These are phyloP conservation scores for Fibroporia radiculosa DNA, from an alignment of 768 basidiomycete genomes.

Conservation along the genomic window DNA sequence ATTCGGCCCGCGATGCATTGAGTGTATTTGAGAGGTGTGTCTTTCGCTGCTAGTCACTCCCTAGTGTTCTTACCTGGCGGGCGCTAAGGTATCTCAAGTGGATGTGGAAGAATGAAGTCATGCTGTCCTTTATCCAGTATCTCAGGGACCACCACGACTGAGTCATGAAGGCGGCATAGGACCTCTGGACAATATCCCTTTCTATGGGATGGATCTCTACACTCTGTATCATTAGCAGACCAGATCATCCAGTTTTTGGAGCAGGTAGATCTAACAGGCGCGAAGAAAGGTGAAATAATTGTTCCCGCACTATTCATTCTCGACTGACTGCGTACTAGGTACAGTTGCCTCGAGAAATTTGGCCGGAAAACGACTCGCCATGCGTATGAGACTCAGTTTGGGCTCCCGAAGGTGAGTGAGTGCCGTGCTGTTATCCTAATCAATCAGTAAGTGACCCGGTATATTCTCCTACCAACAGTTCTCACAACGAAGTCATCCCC, in stretches of 20 bases:
- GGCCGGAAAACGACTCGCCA: slow-evolving; percentile 18
- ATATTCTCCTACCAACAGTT: slow-evolving; percentile 7
- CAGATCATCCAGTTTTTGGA: slow-evolving; percentile 22
- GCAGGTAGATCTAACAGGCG: slow-evolving; percentile 20
- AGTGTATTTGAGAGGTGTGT: slow-evolving; percentile 16
- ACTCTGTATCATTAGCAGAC: slow-evolving; percentile 19
- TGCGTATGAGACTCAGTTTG: slow-evolving; percentile 18
- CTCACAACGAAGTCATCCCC: slow-evolving; percentile 20
- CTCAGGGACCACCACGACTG: slow-evolving; percentile 16
- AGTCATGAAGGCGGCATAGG: slow-evolving; percentile 8
- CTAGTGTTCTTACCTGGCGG: neutral
- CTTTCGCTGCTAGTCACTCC: neutral
- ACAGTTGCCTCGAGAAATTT: slow-evolving; percentile 21
- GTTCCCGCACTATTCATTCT: neutral
- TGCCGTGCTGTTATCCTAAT: neutral
- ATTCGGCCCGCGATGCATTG: slow-evolving; percentile 11
- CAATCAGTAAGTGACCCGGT: neutral
- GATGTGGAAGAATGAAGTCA: slow-evolving; percentile 26
- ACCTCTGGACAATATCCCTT: slow-evolving; percentile 15
- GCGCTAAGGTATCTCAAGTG: slow-evolving; percentile 20
- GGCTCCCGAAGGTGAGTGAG: slow-evolving; percentile 13
- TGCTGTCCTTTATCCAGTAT: slow-evolving; percentile 19
- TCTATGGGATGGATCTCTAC: slow-evolving; percentile 24
- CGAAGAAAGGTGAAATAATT: slow-evolving; percentile 14
- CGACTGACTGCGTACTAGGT: slow-evolving; percentile 7